A percentile compares a stretch with the other conserved stretches of the same genome.
phyloP scores from a whole-genome alignment of 371 early-diverging fungal genomes.

The Saksenaea oblongispora region DNA sequence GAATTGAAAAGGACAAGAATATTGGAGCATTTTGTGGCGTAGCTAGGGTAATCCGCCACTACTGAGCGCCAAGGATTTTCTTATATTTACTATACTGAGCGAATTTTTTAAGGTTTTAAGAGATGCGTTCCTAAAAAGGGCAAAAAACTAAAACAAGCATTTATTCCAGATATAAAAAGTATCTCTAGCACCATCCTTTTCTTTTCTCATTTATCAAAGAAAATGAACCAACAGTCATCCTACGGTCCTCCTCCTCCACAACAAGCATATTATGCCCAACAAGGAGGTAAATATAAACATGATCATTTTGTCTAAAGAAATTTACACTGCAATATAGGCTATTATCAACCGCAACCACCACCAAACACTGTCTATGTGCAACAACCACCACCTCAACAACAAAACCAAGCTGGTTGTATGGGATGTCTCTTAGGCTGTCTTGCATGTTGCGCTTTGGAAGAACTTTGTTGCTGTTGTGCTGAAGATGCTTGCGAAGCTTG shows the following conservation, averaged over 20 bases:
- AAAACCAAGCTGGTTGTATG: conserved; percentile 13
- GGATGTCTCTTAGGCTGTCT: conserved; percentile 23
- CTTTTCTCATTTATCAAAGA: not conserved
- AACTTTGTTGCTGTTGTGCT: conserved; percentile 25
- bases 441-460: conserved; percentile 31
- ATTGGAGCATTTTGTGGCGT: not conserved
- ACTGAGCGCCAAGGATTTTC: not conserved
- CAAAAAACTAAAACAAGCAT: too few species aligned
- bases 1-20: not conserved
- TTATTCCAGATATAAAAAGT: too few species aligned
- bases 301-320: not conserved
- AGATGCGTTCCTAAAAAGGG: too few species aligned
- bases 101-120: not conserved
- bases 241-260: conserved; percentile 23
- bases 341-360: conserved; percentile 27
- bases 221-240: conserved; percentile 18
- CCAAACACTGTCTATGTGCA: conserved; percentile 23
- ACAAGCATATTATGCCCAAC: conserved; percentile 15
- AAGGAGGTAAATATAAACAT: not conserved
- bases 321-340: conserved; percentile 6
- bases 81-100: too few species aligned
- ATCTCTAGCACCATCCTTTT: not conserved
- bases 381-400: conserved; percentile 15
- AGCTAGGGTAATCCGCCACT: too few species aligned
- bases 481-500: conserved; percentile 21